phyloP scores from a whole-genome alignment of 345 rosid species.

The Pugionium dolabratum region DNA sequence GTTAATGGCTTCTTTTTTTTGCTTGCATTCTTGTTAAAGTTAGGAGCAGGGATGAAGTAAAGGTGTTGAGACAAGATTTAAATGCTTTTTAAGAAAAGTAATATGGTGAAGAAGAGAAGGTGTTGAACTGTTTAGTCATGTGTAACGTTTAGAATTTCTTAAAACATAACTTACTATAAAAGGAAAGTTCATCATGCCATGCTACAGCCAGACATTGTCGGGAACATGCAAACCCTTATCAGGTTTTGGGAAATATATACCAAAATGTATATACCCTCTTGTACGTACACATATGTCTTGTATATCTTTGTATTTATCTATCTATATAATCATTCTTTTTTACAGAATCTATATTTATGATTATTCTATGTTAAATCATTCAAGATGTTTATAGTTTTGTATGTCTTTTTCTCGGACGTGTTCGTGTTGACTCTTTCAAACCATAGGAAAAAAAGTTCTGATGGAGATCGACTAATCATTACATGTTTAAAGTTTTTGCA shows the following conservation, averaged over 20 bases:
- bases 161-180: slow-evolving; percentile 51
- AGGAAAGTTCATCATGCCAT: slow-evolving; percentile 73
- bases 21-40: no score
- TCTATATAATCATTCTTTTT: not conserved
- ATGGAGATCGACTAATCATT: slow-evolving; percentile 34
- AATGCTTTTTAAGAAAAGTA: slow-evolving; percentile 34
- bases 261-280: slow-evolving; percentile 40
- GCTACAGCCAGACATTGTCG: slow-evolving; percentile 70
- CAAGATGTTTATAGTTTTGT: slow-evolving; percentile 2
- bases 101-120: slow-evolving; percentile 37
- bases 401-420: slow-evolving; percentile 18
- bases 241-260: slow-evolving; percentile 53
- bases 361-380: slow-evolving; percentile 8
- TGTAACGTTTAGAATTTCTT: slow-evolving; percentile 56
- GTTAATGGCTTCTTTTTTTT: no score
- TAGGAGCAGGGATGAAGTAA: no score
- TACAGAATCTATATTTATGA: not conserved
- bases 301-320: not conserved
- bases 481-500: slow-evolving; percentile 42
- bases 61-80: slow-evolving; percentile 16
- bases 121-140: slow-evolving; percentile 43
- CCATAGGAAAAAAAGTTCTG: not conserved
- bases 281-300: not conserved
- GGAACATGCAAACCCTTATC: slow-evolving; percentile 76
- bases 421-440: slow-evolving; percentile 26